Conservation (phyloP, 2,329 filamentous ascomycete species). For the Orbilia blumenaviensis region DNA sequence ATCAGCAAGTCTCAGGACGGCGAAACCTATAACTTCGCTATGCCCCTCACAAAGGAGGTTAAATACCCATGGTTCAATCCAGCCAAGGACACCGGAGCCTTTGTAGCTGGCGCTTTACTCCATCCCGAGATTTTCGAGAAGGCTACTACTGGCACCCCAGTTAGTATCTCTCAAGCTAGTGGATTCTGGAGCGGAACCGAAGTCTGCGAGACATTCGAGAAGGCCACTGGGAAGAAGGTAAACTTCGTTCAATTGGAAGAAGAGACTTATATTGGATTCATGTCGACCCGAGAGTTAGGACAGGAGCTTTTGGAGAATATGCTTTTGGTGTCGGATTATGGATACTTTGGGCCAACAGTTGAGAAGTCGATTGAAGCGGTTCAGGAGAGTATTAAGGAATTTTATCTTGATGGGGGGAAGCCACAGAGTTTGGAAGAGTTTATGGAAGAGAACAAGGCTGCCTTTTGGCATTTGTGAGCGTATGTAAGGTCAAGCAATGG, state of each 20-base stretch:
- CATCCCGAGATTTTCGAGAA: slow-evolving; percentile 52
- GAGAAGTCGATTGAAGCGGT: slow-evolving; percentile 57
- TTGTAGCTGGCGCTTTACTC: slow-evolving; percentile 61
- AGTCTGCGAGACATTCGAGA: slow-evolving; percentile 43
- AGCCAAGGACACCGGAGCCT: slow-evolving; percentile 62
- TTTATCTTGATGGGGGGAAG: neutral
- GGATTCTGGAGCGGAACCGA: slow-evolving; percentile 38
- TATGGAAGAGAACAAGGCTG: slow-evolving; percentile 26
- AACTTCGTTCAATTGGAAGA: slow-evolving; percentile 58
- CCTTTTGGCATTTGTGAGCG: slow-evolving; percentile 5
- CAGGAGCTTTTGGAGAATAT: slow-evolving; percentile 63
- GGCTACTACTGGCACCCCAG: slow-evolving; percentile 15
- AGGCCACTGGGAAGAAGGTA: slow-evolving; percentile 46
- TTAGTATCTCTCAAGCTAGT: slow-evolving; percentile 29
- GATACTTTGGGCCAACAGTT: slow-evolving; percentile 63
- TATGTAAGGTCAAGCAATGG: too few relatives aligned
- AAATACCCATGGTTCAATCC: slow-evolving; percentile 62
- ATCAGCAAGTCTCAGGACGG: slow-evolving; percentile 12
- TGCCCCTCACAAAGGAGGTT: slow-evolving; percentile 58
- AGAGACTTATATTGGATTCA: slow-evolving; percentile 61
- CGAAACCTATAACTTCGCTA: slow-evolving; percentile 53
- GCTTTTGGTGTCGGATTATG: slow-evolving; percentile 62
- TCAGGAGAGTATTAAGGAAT: slow-evolving; percentile 35
- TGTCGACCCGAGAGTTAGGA: slow-evolving; percentile 58
- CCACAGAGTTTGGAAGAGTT: slow-evolving; percentile 40